A percentile compares a stretch with the other conserved stretches of the same genome.
phyloP scores from a whole-genome alignment of 345 rosid genomes.

The Anastatica hierochuntica region DNA sequence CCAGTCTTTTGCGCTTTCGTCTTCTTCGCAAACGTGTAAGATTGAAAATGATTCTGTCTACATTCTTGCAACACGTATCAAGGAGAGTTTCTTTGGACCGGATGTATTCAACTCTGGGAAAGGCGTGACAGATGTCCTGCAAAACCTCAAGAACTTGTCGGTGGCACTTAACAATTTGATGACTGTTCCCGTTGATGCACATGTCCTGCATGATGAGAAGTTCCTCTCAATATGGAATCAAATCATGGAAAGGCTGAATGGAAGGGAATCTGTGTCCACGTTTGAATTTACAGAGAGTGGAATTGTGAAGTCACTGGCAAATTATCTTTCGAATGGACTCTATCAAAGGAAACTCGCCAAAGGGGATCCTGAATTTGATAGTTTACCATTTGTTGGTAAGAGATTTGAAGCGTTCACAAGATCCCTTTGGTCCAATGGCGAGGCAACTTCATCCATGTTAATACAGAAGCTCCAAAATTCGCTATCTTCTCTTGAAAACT shows the following conservation, averaged over 20 bases:
- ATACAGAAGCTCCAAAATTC: slow-evolving; percentile 69
- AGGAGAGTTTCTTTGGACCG: slow-evolving; percentile 46
- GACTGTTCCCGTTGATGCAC: slow-evolving; percentile 22
- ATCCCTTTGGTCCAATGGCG: slow-evolving; percentile 41
- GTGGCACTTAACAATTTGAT: slow-evolving; percentile 45
- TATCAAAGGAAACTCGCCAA: slow-evolving; percentile 33
- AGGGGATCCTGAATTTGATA: slow-evolving; percentile 17
- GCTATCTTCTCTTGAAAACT: slow-evolving; percentile 68
- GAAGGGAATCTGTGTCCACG: slow-evolving; percentile 75
- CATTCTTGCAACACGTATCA: slow-evolving; percentile 59
- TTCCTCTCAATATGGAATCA: slow-evolving; percentile 41
- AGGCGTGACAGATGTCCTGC: slow-evolving; percentile 76
- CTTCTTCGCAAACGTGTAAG: slow-evolving; percentile 50
- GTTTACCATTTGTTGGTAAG: slow-evolving; percentile 38
- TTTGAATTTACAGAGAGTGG: slow-evolving; percentile 94
- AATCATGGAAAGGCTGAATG: slow-evolving; percentile 51
- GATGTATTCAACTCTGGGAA: slow-evolving; percentile 49
- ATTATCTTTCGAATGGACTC: slow-evolving; percentile 53
- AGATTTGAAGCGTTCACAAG: slow-evolving; percentile 60
- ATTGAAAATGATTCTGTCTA: slow-evolving; percentile 52
- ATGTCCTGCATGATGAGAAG: slow-evolving; percentile 40
- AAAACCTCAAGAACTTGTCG: slow-evolving; percentile 54
- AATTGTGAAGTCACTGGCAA: slow-evolving; percentile 57
- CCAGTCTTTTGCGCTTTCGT: slow-evolving; percentile 44
- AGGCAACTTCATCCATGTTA: slow-evolving; percentile 42